Base-by-base conservation (phyloP, 2,329 filamentous ascomycete genomes). In the Verticillium albo-atrum region DNA sequence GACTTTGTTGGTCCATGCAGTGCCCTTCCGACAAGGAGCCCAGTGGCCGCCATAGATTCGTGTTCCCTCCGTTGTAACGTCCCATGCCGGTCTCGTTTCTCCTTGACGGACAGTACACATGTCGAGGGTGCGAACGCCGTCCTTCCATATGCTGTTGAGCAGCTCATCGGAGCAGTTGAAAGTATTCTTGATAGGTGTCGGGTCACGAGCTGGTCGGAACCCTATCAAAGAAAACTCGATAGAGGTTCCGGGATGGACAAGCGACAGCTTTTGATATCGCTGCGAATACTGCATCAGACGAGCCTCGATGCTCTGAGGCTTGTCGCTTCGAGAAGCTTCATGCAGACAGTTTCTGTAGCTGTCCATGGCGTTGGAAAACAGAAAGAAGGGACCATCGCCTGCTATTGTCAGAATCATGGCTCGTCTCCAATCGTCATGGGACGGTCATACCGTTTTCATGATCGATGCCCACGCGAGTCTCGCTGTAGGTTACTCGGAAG, bases 341-440 rank as follows among this genome's bases (percentile, higher is more conserved):
- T 47, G 17, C 25, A 35, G 3, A 56, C 54, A 50, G 28, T 30
- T 56, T 32, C 58, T 54, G 26, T 62, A 61, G 47, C 58, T 56
- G 26, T 61, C 58, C 58, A 62, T 62, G 5, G 58, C 58, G n/a
- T 47, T 60, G n/a, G 58, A 62, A 28, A 62, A 62, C 27, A 62
- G 20, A 10, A 58, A 62, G 14, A 57, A 61, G 4, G 59, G 56
- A 0, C 61, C 58, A 37, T 62, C 56, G 34, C 61, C 56, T 61
- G 34, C 7, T 12, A 34, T 14, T 20, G 25, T 53, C n/a, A 20
- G 28, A 25, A 5, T 12, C 9, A 17, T 26, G 10, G 23, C n/a
- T 26, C n/a, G 5, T 23, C 34, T 23, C 10, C 6, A n/a, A 17
- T 12, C 9, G 7, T 23, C 2, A 12, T 20, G 26, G n/a, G 52